Evolutionary conservation across 345 rosid species (phyloP).

Genomic region (Alliaria petiolata): DNA sequence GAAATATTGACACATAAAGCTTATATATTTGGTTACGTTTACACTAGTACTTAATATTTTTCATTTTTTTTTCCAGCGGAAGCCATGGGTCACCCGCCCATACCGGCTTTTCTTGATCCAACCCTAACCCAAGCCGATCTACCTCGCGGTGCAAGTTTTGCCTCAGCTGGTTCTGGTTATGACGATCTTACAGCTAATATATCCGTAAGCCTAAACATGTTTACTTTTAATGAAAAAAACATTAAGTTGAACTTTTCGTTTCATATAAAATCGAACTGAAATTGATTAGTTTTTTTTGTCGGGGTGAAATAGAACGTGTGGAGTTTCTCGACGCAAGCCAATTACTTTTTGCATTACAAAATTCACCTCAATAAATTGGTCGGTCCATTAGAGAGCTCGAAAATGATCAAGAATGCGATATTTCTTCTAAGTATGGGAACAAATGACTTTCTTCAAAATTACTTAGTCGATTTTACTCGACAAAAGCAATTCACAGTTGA

Average conservation of each 20-base stretch:
- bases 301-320: constrained; percentile 50
- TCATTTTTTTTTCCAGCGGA: constrained; percentile 43
- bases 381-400: constrained; percentile 49
- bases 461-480: constrained; percentile 62
- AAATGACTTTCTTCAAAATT: constrained; percentile 83
- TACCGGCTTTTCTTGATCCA: constrained; percentile 74
- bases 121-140: constrained; percentile 43
- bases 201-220: constrained; percentile 43
- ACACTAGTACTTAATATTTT: neutral
- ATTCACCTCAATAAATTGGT: constrained; percentile 47
- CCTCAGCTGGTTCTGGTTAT: constrained; percentile 92
- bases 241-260: neutral
- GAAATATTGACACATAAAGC: neutral
- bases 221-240: neutral
- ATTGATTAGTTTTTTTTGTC: neutral
- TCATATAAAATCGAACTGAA: neutral
- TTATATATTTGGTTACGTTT: constrained; percentile 26
- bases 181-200: constrained; percentile 83
- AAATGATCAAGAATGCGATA: constrained; percentile 44
- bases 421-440: constrained; percentile 73
- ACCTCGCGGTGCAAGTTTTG: constrained; percentile 76
- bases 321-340: constrained; percentile 52
- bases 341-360: constrained; percentile 66
- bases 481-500: constrained; percentile 49
- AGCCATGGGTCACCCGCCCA: constrained; percentile 51